These are phyloP conservation scores for Hippophae tibetana DNA, from an alignment of 306 rosid genomes.

Conservation along the genomic window DNA sequence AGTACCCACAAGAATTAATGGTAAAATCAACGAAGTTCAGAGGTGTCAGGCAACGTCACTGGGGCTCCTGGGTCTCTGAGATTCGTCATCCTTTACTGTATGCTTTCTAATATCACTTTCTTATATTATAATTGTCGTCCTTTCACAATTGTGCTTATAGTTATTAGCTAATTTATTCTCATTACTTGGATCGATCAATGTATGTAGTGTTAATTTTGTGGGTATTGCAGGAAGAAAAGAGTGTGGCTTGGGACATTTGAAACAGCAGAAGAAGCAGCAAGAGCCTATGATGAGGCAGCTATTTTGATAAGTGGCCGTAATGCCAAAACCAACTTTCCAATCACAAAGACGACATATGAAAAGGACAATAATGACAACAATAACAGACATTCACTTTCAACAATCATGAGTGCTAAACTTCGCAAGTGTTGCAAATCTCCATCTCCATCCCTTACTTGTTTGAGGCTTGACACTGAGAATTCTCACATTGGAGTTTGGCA, in stretches of 20 bases:
- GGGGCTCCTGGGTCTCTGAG: conserved; percentile 95
- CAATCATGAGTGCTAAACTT: conserved; percentile 52
- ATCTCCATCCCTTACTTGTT: conserved; percentile 68
- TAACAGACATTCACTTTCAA: conserved; percentile 30
- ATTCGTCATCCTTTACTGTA: conserved; percentile 83
- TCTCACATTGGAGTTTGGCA: conserved; percentile 85
- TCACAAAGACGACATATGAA: conserved; percentile 12
- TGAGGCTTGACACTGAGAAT: conserved; percentile 72
- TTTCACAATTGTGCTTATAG: no score
- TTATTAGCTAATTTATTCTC: no score
- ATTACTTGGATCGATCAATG: background rate
- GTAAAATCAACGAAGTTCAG: conserved; percentile 57
- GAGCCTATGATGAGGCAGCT: conserved; percentile 90
- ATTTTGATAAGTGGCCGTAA: conserved; percentile 66
- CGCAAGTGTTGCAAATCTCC: conserved; percentile 56
- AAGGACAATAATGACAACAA: background rate
- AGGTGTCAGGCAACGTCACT: conserved; percentile 85
- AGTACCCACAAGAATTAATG: conserved; percentile 27
- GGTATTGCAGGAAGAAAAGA: conserved; percentile 58
- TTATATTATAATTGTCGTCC: background rate
- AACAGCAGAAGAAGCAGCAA: conserved; percentile 79
- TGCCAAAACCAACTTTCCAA: conserved; percentile 78
- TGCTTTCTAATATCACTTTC: background rate
- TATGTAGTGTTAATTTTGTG: background rate
- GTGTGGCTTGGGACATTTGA: conserved; percentile 92